Evolutionary conservation across 495 filamentous ascomycete species (phyloP).

Genomic region (Hypoxylon subgilvum): DNA sequence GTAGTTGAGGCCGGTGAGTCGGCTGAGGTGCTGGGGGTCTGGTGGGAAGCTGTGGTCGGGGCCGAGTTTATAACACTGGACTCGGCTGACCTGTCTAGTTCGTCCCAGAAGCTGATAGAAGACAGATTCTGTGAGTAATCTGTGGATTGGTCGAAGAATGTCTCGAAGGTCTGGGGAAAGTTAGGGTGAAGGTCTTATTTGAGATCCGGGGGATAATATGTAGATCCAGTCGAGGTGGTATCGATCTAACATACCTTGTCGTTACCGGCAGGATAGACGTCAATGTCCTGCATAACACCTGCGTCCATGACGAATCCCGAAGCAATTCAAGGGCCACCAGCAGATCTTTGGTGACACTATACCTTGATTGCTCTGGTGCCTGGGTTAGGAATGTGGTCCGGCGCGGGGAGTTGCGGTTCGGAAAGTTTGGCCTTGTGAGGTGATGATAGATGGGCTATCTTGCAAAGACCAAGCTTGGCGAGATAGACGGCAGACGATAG

Average conservation of each 20-base stretch:
- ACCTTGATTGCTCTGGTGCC: conserved; percentile 24
- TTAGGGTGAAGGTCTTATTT: conserved; percentile 31
- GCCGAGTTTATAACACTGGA: conserved; percentile 43
- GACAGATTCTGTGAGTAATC: conserved; percentile 42
- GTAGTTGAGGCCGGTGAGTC: conserved; percentile 33
- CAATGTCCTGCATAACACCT: conserved; percentile 47
- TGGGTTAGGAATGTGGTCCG: conserved; percentile 18
- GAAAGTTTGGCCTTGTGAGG: conserved; percentile 22
- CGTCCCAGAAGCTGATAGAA: conserved; percentile 44
- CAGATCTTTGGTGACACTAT: conserved; percentile 35
- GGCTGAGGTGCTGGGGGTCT: conserved; percentile 39
- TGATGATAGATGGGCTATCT: conserved; percentile 19
- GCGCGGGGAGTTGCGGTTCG: conserved; percentile 19
- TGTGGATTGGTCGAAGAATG: conserved; percentile 43
- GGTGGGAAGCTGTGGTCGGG: conserved; percentile 37
- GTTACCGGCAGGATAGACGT: conserved; percentile 44
- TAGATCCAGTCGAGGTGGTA: conserved; percentile 14
- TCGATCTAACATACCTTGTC: conserved; percentile 33
- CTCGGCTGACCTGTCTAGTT: conserved; percentile 41
- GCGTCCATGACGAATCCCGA: conserved; percentile 46
- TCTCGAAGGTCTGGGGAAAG: conserved; percentile 37
- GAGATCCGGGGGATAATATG: neutral
- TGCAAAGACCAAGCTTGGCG: conserved; percentile 31
- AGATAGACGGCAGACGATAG: conserved; percentile 13
- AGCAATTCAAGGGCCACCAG: conserved; percentile 34